Evolutionary conservation across 75 land plant species (phyloP), one percentile per base, ranked within the genome.

Genomic region (Pinus tabuliformis): DNA sequence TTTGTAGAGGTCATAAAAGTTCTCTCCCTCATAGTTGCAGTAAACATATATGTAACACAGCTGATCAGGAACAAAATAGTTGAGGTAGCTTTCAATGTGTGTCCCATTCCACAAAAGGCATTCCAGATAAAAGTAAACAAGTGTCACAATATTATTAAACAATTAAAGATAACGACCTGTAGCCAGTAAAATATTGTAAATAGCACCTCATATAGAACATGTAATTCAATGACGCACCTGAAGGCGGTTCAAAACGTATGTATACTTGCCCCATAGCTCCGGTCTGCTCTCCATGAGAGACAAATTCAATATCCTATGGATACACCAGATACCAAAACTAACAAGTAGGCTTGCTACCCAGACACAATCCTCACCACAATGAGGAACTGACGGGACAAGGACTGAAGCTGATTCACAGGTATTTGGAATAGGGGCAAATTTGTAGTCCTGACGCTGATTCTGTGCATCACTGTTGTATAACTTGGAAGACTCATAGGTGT

Each of bases 251-350:
- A 97, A 86, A 59, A 97, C 98, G 80, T 95, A 97, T 20, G 99
- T 97, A 57, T 97, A 97, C 64, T 95, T 95, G 20, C 99, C 99
- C 99, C 99, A 97, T 8, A 95, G 88, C 86, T 97, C 99, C 17
- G 99, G 99, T 36, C 99, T 83, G 79, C 99, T 97, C 81, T 97
- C 99, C 98, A 95, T 88, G 33, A 95, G 78, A 7, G 92, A 91
- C 30, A 97, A 84, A 59, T 91, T 89, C 73, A 97, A 78, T 15
- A 95, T 83, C 62, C 98, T 82, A 54, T 84, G 98, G 56, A 95
- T 86, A 86, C 99, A 95, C 98, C 98, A 97, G 17, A 97, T 98
- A 58, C 99, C 99, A 83, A 97, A 97, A 81, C 99, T 95, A 11
- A 92, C 73, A 6, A 95, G 81, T 33, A 97, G 84, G 62, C 80